Percentiles rank a stretch among this genome's conserved stretches.
Evolutionary conservation across 1,139 yeast species (phyloP).

Genomic region (Sugiyamaella grinbergsii): DNA sequence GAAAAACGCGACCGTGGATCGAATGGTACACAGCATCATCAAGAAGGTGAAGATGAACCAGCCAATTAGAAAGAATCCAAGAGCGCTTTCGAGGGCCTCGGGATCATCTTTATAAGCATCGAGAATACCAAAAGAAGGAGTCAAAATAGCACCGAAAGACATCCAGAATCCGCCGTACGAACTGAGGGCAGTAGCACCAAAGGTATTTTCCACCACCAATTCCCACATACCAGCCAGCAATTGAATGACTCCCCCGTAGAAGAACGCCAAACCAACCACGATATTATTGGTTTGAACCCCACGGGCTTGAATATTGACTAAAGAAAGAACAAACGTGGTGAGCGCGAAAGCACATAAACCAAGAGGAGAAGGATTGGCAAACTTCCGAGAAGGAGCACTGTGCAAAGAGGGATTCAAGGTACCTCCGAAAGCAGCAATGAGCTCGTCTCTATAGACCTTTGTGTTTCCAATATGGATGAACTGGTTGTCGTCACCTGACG

Average conservation of each 20-base stretch:
- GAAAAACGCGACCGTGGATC: conserved; percentile 82
- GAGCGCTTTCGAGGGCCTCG: conserved; percentile 52
- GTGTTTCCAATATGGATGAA: conserved; percentile 72
- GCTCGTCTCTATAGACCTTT: conserved; percentile 61
- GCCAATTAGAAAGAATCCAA: conserved; percentile 71
- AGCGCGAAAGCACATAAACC: conserved; percentile 83
- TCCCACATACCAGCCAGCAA: conserved; percentile 75
- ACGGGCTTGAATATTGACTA: conserved; percentile 62
- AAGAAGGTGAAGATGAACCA: conserved; percentile 81
- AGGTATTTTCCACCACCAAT: conserved; percentile 68
- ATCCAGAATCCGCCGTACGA: conserved; percentile 90
- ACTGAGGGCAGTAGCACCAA: conserved; percentile 77
- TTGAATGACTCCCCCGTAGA: conserved; percentile 84
- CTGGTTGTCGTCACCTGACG: conserved; percentile 50
- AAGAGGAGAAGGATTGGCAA: conserved; percentile 86
- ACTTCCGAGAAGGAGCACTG: conserved; percentile 53
- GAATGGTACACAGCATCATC: conserved; percentile 64
- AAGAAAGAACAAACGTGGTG: conserved; percentile 76
- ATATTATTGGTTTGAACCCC: conserved; percentile 55
- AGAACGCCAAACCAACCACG: conserved; percentile 71
- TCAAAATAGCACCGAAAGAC: conserved; percentile 67
- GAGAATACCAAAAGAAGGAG: conserved; percentile 70
- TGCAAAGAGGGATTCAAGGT: conserved; percentile 49
- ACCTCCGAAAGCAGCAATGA: conserved; percentile 63
- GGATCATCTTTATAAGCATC: conserved; percentile 52